These are phyloP conservation scores for Oemleria cerasiformis DNA, from an alignment of 306 rosid genomes.

Conservation along the genomic window DNA sequence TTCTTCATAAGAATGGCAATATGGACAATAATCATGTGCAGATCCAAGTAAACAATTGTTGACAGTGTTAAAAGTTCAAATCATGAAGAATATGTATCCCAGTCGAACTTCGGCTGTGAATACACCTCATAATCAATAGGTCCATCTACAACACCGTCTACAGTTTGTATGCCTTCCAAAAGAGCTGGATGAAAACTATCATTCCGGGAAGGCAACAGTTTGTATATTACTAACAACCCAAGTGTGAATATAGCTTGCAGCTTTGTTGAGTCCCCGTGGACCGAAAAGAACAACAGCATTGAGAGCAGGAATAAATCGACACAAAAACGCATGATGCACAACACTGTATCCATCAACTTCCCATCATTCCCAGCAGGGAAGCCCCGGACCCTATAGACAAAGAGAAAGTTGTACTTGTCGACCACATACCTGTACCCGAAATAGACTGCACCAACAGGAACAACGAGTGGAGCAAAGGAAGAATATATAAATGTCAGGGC, in stretches of 20 bases:
- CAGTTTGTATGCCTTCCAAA: constrained; percentile 74
- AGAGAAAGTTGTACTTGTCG: constrained; percentile 92
- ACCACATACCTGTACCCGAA: constrained; percentile 94
- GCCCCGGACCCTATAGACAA: constrained; percentile 83
- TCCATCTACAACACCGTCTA: constrained; percentile 65
- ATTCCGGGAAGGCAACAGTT: constrained; percentile 64
- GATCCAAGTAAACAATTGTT: constrained; percentile 22
- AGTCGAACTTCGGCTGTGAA: constrained; percentile 91
- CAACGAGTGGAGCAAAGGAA: constrained; percentile 85
- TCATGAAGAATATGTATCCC: constrained; percentile 75
- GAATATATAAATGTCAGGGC: constrained; percentile 86
- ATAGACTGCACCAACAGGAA: constrained; percentile 85
- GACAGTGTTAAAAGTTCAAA: constrained; percentile 16
- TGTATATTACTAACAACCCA: constrained; percentile 65
- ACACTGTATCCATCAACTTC: constrained; percentile 82
- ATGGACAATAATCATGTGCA: constrained; percentile 19
- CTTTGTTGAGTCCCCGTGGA: constrained; percentile 86
- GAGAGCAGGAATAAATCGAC: constrained; percentile 77
- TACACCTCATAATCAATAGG: constrained; percentile 80
- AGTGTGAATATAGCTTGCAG: constrained; percentile 96
- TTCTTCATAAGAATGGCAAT: constrained; percentile 9
- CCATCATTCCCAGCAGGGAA: constrained; percentile 98
- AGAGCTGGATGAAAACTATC: constrained; percentile 61
- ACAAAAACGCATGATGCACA: constrained; percentile 85
- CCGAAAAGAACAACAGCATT: constrained; percentile 93